phyloP scores from a whole-genome alignment of 2,329 filamentous ascomycete genomes.

The Pyrenochaeta sp. region DNA sequence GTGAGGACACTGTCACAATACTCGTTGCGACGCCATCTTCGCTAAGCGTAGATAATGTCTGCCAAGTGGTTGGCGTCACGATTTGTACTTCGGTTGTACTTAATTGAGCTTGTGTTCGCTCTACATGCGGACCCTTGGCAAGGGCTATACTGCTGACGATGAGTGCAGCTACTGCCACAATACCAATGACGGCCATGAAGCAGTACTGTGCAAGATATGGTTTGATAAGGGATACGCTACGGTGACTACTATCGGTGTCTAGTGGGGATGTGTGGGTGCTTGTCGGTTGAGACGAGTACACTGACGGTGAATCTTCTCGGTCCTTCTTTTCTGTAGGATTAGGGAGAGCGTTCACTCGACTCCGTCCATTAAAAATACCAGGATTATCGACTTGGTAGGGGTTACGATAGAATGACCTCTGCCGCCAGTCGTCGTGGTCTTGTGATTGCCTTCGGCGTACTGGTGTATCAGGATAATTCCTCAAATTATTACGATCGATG shows the following conservation, averaged over 20 bases:
- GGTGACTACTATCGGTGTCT: not conserved
- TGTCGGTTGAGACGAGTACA: not conserved
- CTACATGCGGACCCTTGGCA: not conserved
- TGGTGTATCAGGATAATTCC: too few relatives aligned
- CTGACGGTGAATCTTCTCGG: not conserved
- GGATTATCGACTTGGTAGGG: too few relatives aligned
- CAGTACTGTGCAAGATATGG: not conserved
- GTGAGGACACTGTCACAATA: not conserved
- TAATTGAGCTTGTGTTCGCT: not conserved
- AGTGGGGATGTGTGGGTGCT: not conserved
- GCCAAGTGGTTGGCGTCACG: not conserved
- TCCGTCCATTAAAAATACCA: too few relatives aligned
- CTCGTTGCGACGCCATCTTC: not conserved
- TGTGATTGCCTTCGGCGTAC: too few relatives aligned
- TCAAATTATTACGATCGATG: too few relatives aligned
- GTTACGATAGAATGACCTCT: too few relatives aligned
- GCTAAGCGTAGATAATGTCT: not conserved
- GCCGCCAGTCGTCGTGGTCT: too few relatives aligned
- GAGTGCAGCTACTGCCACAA: not conserved
- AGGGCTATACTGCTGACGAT: not conserved
- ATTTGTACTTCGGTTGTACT: not conserved
- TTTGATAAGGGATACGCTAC: not conserved
- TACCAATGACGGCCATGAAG: not conserved
- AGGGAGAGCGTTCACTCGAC: too few relatives aligned
- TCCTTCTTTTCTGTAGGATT: not conserved